phyloP scores from a whole-genome alignment of 768 basidiomycete genomes.

The Tephrocybe sp. region DNA sequence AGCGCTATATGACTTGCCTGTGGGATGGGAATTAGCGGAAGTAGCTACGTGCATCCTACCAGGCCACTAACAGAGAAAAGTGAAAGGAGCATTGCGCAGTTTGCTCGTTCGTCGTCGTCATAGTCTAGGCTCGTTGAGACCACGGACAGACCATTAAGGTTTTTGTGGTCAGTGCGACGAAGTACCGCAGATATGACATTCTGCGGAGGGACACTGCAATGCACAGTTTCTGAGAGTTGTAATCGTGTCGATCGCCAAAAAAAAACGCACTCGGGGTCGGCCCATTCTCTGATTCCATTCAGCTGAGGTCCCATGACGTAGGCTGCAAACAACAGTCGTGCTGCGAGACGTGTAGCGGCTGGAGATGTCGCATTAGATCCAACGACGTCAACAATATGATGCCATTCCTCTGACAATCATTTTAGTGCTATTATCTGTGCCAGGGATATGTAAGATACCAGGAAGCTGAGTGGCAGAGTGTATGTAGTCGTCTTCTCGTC shows the following conservation, averaged over 20 bases:
- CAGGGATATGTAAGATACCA: constrained; percentile 32
- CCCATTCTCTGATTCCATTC: constrained; percentile 22
- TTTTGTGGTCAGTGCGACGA: constrained; percentile 10
- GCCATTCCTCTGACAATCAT: constrained; percentile 50
- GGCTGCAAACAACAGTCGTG: constrained; percentile 54
- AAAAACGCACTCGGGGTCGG: constrained; percentile 12
- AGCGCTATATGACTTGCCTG: constrained; percentile 24
- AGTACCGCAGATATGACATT: constrained; percentile 23
- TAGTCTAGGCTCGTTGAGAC: constrained; percentile 4
- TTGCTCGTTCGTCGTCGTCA: constrained; percentile 29
- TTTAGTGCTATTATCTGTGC: not conserved
- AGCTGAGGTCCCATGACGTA: constrained; percentile 54
- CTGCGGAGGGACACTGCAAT: constrained; percentile 12
- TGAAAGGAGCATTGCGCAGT: constrained; percentile 39
- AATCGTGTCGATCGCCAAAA: too few relatives aligned
- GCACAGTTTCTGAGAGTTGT: too few relatives aligned
- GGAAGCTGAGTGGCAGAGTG: constrained; percentile 71
- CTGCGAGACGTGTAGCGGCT: constrained; percentile 57
- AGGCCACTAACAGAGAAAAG: constrained; percentile 37
- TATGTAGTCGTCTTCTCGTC: constrained; percentile 50
- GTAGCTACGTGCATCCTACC: not conserved
- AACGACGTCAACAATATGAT: constrained; percentile 42
- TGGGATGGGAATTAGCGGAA: not conserved
- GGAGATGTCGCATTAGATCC: constrained; percentile 53
- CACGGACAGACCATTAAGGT: constrained; percentile 12